Evolutionary conservation across 306 rosid genomes (phyloP), one percentile per base, ranked within the genome.

Genomic region (Acacia confusa): DNA sequence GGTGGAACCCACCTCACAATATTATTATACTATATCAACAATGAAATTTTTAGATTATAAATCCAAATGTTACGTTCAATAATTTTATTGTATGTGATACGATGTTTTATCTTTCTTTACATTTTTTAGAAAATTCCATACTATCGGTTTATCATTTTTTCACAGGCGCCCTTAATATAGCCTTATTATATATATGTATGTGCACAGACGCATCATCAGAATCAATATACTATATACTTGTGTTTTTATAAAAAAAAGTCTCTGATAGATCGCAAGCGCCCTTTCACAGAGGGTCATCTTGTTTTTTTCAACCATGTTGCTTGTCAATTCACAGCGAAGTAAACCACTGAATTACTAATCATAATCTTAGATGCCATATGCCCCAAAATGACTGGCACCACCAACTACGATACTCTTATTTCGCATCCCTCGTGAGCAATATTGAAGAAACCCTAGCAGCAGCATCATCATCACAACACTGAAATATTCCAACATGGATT

Each of bases 401-500:
- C 6, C 25, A 15, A 9, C 12, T 73, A 30, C 16, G 2, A 50
- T 40, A 1, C 55, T 32, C 43, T 15, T 27, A 72, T 45, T 45
- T 13, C 4, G 1, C 47, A 45, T 45, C 16, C 17, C 45, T 43
- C 14, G 3, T 10, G 9, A 43, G 2, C 69, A 71, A 65, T 11
- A 53, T 28, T 70, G 74, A 70, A 63, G 63, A 77, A 72, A 2
- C 70, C 68, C 66, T 55, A 65, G 74, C 78, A 4, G 16, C 67
- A 22, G 24, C 65, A 22, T 10, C 65, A 55, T 20, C 25, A 75
- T 19, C 6, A 5, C 45, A 41, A 0, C 14, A 10, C 48, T 44
- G 15, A 16, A 44, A 36, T 6, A 45, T 50, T 7, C 19, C 1
- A 6, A 17, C 45, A 85, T 90, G 93, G 90, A 90, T 52, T 41